phyloP scores from a whole-genome alignment of 805 yeast species.

The Teunomyces funiuensis region DNA sequence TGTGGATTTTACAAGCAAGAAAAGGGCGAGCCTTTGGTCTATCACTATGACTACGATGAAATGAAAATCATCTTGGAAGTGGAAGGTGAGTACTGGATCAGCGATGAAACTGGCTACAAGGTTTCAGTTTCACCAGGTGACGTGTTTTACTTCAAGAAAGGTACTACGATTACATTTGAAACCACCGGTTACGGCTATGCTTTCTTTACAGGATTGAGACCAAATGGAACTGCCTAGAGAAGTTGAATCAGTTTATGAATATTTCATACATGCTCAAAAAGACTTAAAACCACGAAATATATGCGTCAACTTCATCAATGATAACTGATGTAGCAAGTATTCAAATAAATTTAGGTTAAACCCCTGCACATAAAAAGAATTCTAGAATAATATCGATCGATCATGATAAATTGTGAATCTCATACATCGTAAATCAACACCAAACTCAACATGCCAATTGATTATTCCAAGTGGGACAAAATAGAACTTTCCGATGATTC shows the following conservation, averaged over 20 bases:
- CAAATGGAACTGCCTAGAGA: conserved; percentile 24
- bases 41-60: conserved; percentile 55
- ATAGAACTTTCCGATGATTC: conserved; percentile 95
- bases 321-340: no score
- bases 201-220: conserved; percentile 61
- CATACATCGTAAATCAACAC: not conserved
- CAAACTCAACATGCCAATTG: conserved; percentile 65
- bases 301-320: no score
- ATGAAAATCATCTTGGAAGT: conserved; percentile 70
- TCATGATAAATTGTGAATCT: not conserved
- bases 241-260: no score
- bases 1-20: conserved; percentile 73
- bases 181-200: conserved; percentile 67
- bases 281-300: no score
- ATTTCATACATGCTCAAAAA: no score
- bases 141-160: conserved; percentile 64
- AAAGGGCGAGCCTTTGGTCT: conserved; percentile 66
- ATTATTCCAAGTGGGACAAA: conserved; percentile 97
- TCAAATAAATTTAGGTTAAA: not conserved
- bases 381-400: not conserved
- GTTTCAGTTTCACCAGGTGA: conserved; percentile 64
- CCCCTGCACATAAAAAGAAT: conserved; percentile 2
- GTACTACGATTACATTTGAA: conserved; percentile 59
- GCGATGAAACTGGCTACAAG: conserved; percentile 63
- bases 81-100: conserved; percentile 60